phyloP scores from a whole-genome alignment of 306 rosid species.

The Acacia crassicarpa region DNA sequence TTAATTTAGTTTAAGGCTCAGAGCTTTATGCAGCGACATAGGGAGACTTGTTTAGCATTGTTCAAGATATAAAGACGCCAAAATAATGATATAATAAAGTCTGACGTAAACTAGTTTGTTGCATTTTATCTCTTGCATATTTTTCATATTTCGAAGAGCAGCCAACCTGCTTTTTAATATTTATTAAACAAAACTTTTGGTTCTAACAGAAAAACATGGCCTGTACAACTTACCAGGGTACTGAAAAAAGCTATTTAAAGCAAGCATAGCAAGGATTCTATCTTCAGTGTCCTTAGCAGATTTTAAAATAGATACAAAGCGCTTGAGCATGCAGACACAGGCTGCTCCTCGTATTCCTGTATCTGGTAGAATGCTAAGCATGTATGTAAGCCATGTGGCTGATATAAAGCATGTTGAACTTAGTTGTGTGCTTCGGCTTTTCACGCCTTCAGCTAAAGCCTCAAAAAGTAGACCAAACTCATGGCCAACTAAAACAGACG shows the following conservation, averaged over 20 bases:
- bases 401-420: conserved; percentile 69
- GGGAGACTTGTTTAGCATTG: neutral
- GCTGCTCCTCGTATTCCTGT: conserved; percentile 84
- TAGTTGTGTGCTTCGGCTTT: conserved; percentile 62
- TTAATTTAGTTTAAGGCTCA: conserved; percentile 6
- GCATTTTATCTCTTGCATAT: conserved; percentile 20
- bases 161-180: neutral
- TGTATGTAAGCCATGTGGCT: conserved; percentile 81
- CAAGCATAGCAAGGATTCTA: conserved; percentile 82
- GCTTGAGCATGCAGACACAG: conserved; percentile 71
- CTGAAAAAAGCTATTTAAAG: conserved; percentile 67
- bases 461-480: conserved; percentile 88
- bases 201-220: neutral
- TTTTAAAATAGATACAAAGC: conserved; percentile 61
- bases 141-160: conserved; percentile 16
- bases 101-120: conserved; percentile 23
- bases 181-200: neutral
- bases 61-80: neutral
- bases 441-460: conserved; percentile 85
- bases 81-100: neutral
- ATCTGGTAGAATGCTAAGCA: conserved; percentile 82
- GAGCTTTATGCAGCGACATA: neutral
- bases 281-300: conserved; percentile 66
- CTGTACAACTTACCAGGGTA: conserved; percentile 61
- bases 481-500: conserved; percentile 72